Base-by-base conservation (phyloP, 2,329 filamentous ascomycete genomes). In the Cadophora sp. region DNA sequence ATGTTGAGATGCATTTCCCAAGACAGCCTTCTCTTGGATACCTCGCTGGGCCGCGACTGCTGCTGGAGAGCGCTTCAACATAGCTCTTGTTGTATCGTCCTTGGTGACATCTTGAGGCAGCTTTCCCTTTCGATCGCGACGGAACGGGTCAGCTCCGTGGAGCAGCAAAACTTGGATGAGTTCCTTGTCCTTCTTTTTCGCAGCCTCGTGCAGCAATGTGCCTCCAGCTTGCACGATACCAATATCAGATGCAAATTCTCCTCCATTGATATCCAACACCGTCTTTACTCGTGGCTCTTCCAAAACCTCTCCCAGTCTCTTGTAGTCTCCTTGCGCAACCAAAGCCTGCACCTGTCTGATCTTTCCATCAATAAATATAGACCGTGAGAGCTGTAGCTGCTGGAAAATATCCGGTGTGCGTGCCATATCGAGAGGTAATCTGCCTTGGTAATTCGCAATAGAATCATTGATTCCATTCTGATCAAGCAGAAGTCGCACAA, bases 321-420 rank as follows among this genome's bases (percentile, higher is more conserved):
- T 90, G 79, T 97, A 96, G 73, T 96, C 90, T 60, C 87, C 88
- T 29, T 85, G 84, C 2, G 84, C 83, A 43, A 97, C 90, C 63
- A 97, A 83, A 16, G 90, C 87, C 76, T 98, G 95, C 8, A 98
- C 90, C 77, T 95, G 89, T 76, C 89, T 90, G 16, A 97, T 89
- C 78, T 95, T 97, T 71, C 86, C 86, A 76, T 99, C 96, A 66
- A 97, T 91, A 79, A 95, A 98, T 62, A 97, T 84, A 4, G 94
- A 97, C 55, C 94, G 88, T 9, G 94, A 91, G 19, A 98, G 89
- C 80, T 99, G 96, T 63, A 99, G 85, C 76, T 95, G 91, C 80
- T 98, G 94, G 82, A 97, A 98, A 66, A 98, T 97, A 22, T 98
- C 95, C 1, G 96, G 93, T 29, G 90, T 97, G 48, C 94, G 90